These are phyloP conservation scores for Ophiostoma quercus DNA, from an alignment of 2,329 filamentous ascomycete species.

Conservation along the genomic window DNA sequence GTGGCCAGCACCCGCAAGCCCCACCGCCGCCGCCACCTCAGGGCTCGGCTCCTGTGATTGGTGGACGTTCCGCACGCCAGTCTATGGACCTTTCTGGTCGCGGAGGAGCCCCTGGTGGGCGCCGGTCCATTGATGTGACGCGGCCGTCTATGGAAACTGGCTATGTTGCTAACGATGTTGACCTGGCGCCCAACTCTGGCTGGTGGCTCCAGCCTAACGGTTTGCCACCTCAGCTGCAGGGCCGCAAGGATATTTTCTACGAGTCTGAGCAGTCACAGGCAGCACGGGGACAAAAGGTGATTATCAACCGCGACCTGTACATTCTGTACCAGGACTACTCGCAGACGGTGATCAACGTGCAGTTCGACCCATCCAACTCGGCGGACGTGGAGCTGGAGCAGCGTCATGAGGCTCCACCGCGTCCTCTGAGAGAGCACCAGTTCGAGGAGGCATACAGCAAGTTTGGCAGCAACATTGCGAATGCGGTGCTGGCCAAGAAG, in stretches of 20 bases:
- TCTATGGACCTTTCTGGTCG: slow-evolving; percentile 59
- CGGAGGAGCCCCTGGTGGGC: slow-evolving; percentile 36
- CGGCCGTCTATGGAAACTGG: slow-evolving; percentile 73
- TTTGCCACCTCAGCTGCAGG: slow-evolving; percentile 75
- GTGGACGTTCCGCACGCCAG: slow-evolving; percentile 43
- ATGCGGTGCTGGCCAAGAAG: slow-evolving; percentile 65
- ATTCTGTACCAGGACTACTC: slow-evolving; percentile 96
- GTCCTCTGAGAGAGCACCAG: slow-evolving; percentile 81
- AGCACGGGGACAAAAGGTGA: slow-evolving; percentile 62
- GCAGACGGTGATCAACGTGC: slow-evolving; percentile 79
- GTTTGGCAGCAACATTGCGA: slow-evolving; percentile 73
- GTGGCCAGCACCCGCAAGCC: slow-evolving; percentile 18
- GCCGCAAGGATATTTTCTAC: slow-evolving; percentile 73
- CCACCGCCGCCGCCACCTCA: slow-evolving; percentile 41
- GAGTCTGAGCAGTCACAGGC: slow-evolving; percentile 75
- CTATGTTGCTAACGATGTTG: slow-evolving; percentile 82
- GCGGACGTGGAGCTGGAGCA: slow-evolving; percentile 73
- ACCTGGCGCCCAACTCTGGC: slow-evolving; percentile 64
- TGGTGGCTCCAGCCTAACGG: slow-evolving; percentile 86
- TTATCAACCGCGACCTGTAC: slow-evolving; percentile 73
- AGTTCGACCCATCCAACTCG: slow-evolving; percentile 69
- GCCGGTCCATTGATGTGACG: slow-evolving; percentile 67
- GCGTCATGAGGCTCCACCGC: slow-evolving; percentile 77
- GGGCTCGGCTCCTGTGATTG: slow-evolving; percentile 20
- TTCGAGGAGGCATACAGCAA: slow-evolving; percentile 79